Conservation (phyloP, 352 stramenopile species). For the Phytophthora sojae region DNA sequence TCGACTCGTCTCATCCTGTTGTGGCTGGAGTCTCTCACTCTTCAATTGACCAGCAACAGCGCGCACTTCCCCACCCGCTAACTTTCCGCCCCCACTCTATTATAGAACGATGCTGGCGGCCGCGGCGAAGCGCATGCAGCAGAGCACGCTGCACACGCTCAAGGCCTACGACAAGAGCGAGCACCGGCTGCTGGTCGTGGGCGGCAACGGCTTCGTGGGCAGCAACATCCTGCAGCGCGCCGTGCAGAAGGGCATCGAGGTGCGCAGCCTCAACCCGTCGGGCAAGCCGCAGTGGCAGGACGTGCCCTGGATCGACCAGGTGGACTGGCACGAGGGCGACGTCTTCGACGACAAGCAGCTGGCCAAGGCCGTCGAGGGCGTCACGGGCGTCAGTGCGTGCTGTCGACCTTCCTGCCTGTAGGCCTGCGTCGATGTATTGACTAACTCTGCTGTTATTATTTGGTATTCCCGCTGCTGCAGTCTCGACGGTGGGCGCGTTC, state of each 20-base stretch:
- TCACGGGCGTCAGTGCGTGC: slow-evolving; percentile 83
- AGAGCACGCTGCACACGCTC: slow-evolving; percentile 37
- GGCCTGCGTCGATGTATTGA: background rate
- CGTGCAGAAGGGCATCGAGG: slow-evolving; percentile 87
- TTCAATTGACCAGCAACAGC: slow-evolving; percentile 31
- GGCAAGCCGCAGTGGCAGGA: slow-evolving; percentile 85
- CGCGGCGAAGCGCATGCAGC: slow-evolving; percentile 31
- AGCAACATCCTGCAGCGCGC: slow-evolving; percentile 91
- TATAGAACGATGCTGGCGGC: slow-evolving; percentile 20
- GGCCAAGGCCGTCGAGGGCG: slow-evolving; percentile 69
- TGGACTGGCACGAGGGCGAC: slow-evolving; percentile 90
- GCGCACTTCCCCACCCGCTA: background rate
- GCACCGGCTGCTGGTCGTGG: slow-evolving; percentile 86
- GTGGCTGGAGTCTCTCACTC: slow-evolving; percentile 25
- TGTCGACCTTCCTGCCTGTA: background rate
- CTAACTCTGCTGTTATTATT: no score
- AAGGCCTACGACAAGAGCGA: slow-evolving; percentile 73
- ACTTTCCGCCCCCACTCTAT: background rate
- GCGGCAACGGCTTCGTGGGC: slow-evolving; percentile 91
- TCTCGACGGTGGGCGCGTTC: slow-evolving; percentile 91
- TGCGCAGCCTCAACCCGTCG: slow-evolving; percentile 87
- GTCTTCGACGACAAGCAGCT: slow-evolving; percentile 81
- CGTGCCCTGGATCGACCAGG: slow-evolving; percentile 82
- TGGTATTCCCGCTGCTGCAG: no score
- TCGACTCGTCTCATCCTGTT: slow-evolving; percentile 8